phyloP scores from a whole-genome alignment of 2,329 filamentous ascomycete genomes.

The Alternaria triticimaculans region DNA sequence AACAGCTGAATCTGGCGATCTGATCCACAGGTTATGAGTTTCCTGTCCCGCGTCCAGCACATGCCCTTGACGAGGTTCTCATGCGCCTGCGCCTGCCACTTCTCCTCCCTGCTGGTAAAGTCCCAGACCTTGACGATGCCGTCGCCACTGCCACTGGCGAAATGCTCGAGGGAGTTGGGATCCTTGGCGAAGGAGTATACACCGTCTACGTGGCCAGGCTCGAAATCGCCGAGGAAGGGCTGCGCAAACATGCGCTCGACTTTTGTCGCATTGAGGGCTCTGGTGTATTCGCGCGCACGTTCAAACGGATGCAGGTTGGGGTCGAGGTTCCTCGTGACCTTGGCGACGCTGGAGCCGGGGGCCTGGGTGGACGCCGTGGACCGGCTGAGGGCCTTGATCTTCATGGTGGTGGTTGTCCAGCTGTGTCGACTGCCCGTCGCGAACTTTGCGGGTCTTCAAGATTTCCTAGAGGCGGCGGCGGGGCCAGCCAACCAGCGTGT shows the following conservation, averaged over 20 bases:
- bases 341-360: constrained; percentile 69
- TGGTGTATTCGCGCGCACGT: constrained; percentile 82
- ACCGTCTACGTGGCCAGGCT: constrained; percentile 90
- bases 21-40: constrained; percentile 83
- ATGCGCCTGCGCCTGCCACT: constrained; percentile 82
- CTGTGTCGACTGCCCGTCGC: constrained; percentile 12
- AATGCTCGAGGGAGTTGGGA: constrained; percentile 54
- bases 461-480: constrained; percentile 20
- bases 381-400: constrained; percentile 68
- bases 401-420: constrained; percentile 33
- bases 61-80: constrained; percentile 93
- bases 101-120: constrained; percentile 72
- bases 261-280: constrained; percentile 84
- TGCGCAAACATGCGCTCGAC: constrained; percentile 90
- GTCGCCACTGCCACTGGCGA: constrained; percentile 64
- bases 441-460: constrained; percentile 25
- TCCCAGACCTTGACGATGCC: constrained; percentile 96
- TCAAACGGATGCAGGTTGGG: constrained; percentile 90
- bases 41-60: constrained; percentile 85
- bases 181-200: constrained; percentile 59
- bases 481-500: constrained; percentile 23
- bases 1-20: constrained; percentile 90
- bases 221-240: constrained; percentile 85
- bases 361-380: constrained; percentile 70
- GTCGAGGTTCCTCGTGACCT: constrained; percentile 75